These are phyloP conservation scores for Colletotrichum liriopes DNA, from an alignment of 2,329 filamentous ascomycete species.

Conservation along the genomic window DNA sequence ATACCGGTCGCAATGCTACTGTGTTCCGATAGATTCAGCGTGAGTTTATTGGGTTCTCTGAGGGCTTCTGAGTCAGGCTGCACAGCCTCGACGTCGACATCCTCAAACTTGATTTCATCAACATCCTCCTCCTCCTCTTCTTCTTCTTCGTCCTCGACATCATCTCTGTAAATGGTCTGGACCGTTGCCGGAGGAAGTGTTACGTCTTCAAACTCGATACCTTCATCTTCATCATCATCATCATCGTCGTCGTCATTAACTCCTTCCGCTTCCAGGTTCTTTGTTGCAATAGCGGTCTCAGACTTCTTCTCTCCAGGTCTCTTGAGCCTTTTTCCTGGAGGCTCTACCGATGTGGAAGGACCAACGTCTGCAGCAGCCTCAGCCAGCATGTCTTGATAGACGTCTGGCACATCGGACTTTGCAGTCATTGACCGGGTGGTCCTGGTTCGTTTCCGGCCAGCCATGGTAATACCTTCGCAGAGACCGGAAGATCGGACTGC, in stretches of 20 bases:
- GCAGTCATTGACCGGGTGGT: conserved; percentile 46
- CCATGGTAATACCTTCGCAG: conserved; percentile 41
- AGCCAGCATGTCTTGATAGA: conserved; percentile 66
- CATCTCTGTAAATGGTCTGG: conserved; percentile 67
- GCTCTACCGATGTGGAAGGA: conserved; percentile 51
- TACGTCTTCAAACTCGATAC: conserved; percentile 67
- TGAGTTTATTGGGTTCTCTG: conserved; percentile 57
- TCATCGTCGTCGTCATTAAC: conserved; percentile 52
- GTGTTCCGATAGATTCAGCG: conserved; percentile 68
- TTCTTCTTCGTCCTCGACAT: conserved; percentile 57
- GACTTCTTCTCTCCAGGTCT: conserved; percentile 47
- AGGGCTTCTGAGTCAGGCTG: conserved; percentile 45
- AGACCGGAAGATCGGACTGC: not conserved
- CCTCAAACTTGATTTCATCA: conserved; percentile 63
- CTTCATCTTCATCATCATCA: conserved; percentile 58
- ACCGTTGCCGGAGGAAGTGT: conserved; percentile 62
- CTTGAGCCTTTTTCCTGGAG: conserved; percentile 60
- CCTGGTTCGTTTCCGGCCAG: conserved; percentile 46
- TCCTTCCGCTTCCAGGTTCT: conserved; percentile 33
- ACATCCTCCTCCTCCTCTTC: conserved; percentile 58
- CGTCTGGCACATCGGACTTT: conserved; percentile 50
- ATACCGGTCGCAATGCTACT: conserved; percentile 51
- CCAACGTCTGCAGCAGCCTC: conserved; percentile 59
- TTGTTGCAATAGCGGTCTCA: conserved; percentile 28
- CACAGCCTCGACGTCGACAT: conserved; percentile 61